Evolutionary conservation across 202 grass and related monocot genomes (phyloP).

Genomic region (Digitaria exilis): DNA sequence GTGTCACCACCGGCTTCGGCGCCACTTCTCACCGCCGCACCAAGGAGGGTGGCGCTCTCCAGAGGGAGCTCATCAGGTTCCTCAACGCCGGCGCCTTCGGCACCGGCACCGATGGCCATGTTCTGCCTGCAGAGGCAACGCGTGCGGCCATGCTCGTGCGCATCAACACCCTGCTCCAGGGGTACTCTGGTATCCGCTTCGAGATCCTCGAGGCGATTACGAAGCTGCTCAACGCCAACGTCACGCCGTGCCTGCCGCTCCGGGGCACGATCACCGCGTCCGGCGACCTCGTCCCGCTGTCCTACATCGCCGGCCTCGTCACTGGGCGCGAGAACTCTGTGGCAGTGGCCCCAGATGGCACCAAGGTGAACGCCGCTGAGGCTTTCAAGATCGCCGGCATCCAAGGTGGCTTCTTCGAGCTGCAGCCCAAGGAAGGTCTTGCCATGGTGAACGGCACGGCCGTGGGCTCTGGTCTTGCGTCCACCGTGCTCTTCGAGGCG

Average conservation of each 20-base stretch:
- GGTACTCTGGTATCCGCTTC: slow-evolving; percentile 73
- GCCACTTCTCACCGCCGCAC: slow-evolving; percentile 62
- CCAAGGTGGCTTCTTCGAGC: slow-evolving; percentile 52
- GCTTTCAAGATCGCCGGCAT: slow-evolving; percentile 57
- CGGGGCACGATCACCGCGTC: slow-evolving; percentile 60
- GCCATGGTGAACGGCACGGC: slow-evolving; percentile 71
- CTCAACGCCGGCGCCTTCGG: slow-evolving; percentile 69
- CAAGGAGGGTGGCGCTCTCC: slow-evolving; percentile 63
- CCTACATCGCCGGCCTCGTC: slow-evolving; percentile 63
- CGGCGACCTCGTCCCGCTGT: slow-evolving; percentile 63
- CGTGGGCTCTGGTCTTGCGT: slow-evolving; percentile 61
- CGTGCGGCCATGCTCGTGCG: slow-evolving; percentile 66
- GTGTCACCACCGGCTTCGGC: slow-evolving; percentile 69
- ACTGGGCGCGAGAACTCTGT: slow-evolving; percentile 54
- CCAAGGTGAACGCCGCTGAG: slow-evolving; percentile 42
- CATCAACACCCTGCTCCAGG: slow-evolving; percentile 69
- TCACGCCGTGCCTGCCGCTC: slow-evolving; percentile 66
- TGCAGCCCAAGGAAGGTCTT: slow-evolving; percentile 70
- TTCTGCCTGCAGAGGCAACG: slow-evolving; percentile 42
- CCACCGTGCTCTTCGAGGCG: slow-evolving; percentile 46
- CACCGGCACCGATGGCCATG: slow-evolving; percentile 51
- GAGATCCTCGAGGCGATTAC: slow-evolving; percentile 73
- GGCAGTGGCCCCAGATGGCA: slow-evolving; percentile 50
- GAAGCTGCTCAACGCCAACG: slow-evolving; percentile 52
- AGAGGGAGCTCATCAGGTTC: slow-evolving; percentile 72